These are phyloP conservation scores for Pinus albicaulis DNA, from an alignment of 75 land plant genomes.

Conservation along the genomic window DNA sequence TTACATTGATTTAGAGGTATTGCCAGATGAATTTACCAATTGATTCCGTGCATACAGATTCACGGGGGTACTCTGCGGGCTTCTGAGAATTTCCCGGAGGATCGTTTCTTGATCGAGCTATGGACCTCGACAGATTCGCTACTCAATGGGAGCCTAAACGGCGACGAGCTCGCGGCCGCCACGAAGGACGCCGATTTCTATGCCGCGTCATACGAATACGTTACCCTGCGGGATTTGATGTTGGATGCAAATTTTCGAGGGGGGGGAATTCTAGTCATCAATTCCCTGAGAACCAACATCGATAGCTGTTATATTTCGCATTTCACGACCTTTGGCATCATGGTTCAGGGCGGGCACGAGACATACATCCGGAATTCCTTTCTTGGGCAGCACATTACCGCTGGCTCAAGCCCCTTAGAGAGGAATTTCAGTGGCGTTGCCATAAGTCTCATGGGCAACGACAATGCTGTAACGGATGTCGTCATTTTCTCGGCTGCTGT, in stretches of 20 bases:
- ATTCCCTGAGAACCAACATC: constrained; percentile 56
- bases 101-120: constrained; percentile 59
- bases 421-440: constrained; percentile 20
- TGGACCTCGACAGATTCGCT: constrained; percentile 29
- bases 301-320: constrained; percentile 64
- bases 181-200: neutral
- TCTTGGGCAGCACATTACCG: constrained; percentile 71
- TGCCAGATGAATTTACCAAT: neutral
- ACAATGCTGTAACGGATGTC: constrained; percentile 29
- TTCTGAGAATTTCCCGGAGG: constrained; percentile 46
- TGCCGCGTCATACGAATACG: constrained; percentile 41
- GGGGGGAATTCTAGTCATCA: constrained; percentile 57
- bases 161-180: neutral
- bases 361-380: constrained; percentile 56
- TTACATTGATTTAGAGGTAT: neutral
- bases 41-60: constrained; percentile 28
- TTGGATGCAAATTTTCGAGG: constrained; percentile 66
- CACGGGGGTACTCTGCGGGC: constrained; percentile 68
- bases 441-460: constrained; percentile 29
- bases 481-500: constrained; percentile 40
- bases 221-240: constrained; percentile 61
- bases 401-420: constrained; percentile 29
- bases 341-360: constrained; percentile 74
- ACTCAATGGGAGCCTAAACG: neutral
- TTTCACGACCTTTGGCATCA: constrained; percentile 65